Evolutionary conservation across 164 flowering plant species (phyloP).

Genomic region (Paratinospora sagittata): DNA sequence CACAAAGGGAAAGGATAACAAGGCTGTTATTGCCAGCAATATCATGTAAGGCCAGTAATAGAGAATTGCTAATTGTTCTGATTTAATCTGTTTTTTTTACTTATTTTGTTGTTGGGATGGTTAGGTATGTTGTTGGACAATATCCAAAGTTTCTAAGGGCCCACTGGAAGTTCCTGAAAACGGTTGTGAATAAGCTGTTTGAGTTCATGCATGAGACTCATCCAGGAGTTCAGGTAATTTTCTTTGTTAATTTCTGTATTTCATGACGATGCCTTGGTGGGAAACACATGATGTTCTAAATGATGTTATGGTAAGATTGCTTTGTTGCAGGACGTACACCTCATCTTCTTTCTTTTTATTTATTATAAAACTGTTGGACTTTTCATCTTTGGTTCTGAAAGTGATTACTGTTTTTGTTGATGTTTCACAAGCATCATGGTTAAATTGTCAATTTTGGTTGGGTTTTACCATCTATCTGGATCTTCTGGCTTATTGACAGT

Average conservation of each 20-base stretch:
- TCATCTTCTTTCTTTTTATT: neutral
- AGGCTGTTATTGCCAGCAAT: constrained; percentile 98
- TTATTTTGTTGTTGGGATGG: constrained; percentile 13
- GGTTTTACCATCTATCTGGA: neutral
- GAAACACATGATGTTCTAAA: neutral
- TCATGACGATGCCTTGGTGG: neutral
- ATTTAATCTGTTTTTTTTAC: neutral
- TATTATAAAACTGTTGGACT: neutral
- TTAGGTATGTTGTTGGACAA: constrained; percentile 99
- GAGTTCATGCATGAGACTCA: constrained; percentile 99
- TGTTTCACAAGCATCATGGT: neutral
- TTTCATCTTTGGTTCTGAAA: neutral
- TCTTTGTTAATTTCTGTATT: neutral
- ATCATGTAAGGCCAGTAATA: constrained; percentile 67
- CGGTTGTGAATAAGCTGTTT: constrained; percentile 96
- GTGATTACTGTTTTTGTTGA: constrained; percentile 1
- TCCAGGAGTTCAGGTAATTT: constrained; percentile 94
- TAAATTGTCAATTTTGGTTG: neutral
- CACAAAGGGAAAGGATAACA: constrained; percentile 96
- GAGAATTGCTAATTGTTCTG: neutral
- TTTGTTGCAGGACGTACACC: neutral
- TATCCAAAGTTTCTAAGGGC: constrained; percentile 94
- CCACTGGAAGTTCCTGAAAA: constrained; percentile 98
- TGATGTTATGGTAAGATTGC: neutral
- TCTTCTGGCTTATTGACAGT: neutral